Evolutionary conservation across 306 rosid species (phyloP), one percentile per base, ranked within the genome.

Genomic region (Pachyrhizus erosus): DNA sequence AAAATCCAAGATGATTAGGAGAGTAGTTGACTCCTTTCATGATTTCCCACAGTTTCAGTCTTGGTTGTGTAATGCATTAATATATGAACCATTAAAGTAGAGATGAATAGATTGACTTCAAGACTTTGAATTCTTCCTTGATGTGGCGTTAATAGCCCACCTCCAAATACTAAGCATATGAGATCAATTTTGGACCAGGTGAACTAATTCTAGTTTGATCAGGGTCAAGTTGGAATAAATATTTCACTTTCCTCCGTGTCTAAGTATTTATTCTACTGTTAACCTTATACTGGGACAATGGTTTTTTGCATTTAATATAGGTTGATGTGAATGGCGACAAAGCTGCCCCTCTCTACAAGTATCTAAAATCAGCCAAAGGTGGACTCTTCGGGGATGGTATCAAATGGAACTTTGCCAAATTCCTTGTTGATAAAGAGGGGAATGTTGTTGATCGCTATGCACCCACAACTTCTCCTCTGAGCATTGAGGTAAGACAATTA

Each of bases 351-450:
- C 29, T 96, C 75, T 96, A 96, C 89, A 93, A 96, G 84, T 71
- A 76, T 88, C 87, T 96, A 74, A 96, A 92, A 85, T 89, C 98
- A 11, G 90, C 93, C 91, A 96, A 92, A 84, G 99, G 99, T 54
- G 92, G 97, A n/a, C 88, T 96, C 67, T 92, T 96, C 21, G 97
- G 98, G 57, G 92, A 96, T 52, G 18, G 24, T 43, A 90, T 96
- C 80, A 96, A 96, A 86, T 96, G 99, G 99, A 96, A 96, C 90
- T 96, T 93, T 76, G 80, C 98, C 72, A 96, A 96, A 83, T 96
- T 96, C 86, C 92, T 96, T 70, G 91, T 96, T 65, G 92, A 93
- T 83, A 92, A 96, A 87, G 91, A 93, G 0, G 99, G 99, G 43
- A 87, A 93, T 12, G 97, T 96, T 21, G 93, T 92, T 34, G 94